phyloP scores from a whole-genome alignment of 306 rosid genomes.

The Medicago arabica region DNA sequence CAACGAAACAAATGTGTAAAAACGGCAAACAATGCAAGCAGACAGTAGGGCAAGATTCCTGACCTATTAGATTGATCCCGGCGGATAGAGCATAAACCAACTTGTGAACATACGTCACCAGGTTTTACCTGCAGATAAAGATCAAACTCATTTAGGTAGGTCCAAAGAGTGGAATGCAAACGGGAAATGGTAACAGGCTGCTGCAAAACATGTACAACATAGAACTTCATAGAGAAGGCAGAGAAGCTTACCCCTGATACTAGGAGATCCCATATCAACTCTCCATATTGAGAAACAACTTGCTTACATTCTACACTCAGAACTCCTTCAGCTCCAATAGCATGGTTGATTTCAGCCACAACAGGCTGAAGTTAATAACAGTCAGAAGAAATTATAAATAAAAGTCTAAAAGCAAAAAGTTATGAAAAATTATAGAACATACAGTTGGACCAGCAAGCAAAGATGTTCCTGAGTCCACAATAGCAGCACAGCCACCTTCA shows the following conservation, averaged over 20 bases:
- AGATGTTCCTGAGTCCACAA: constrained; percentile 93
- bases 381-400: constrained; percentile 27
- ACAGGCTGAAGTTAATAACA: constrained; percentile 50
- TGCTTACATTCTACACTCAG: constrained; percentile 78
- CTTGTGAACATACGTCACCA: constrained; percentile 56
- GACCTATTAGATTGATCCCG: constrained; percentile 56
- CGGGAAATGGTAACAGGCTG: constrained; percentile 4
- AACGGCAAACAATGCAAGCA: not conserved
- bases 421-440: constrained; percentile 26
- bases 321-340: constrained; percentile 92
- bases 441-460: constrained; percentile 91
- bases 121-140: constrained; percentile 68
- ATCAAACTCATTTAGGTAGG: constrained; percentile 28
- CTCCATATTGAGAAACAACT: constrained; percentile 82
- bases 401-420: not conserved
- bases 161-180: constrained; percentile 6
- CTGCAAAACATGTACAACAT: not conserved
- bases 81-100: constrained; percentile 60
- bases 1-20: constrained; percentile 14
- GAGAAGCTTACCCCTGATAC: constrained; percentile 66
- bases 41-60: constrained; percentile 24
- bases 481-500: constrained; percentile 77
- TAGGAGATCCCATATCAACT: constrained; percentile 81
- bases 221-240: constrained; percentile 2
- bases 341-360: constrained; percentile 84